Base-by-base conservation (phyloP, 305 asterid species). In the Caryopteris hybrid region DNA sequence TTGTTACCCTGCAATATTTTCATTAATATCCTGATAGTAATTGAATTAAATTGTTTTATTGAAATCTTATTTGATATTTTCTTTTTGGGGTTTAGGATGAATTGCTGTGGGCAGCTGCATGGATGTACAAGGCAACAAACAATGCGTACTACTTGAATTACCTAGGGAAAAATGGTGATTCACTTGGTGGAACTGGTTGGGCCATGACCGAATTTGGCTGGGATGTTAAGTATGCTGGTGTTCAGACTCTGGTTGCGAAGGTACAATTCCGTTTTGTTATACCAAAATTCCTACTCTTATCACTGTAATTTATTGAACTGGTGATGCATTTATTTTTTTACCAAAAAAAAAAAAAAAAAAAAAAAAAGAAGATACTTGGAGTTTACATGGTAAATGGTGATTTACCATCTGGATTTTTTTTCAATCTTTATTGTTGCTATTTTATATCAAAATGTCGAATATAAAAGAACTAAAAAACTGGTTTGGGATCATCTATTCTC, bases 191-290 rank as follows among this genome's bases (percentile, higher is more conserved):
- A 33, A 95, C 99, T 52, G 97, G 88, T 34, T 95, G 99, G 99
- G 84, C 88, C 59, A 92, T 95, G 98, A 85, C 95, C 42, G 99
- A 95, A 72, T 95, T 95, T 59, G 95, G 99, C 0, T 95, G 99
- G 99, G 99, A 95, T 66, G 99, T 95, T 6, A 95, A 95, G 63
- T 95, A 95, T 71, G 94, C 99, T 29, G 99, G 99, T 68, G 99
- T 88, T 42, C 99, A 95, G 68, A 83, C 95, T 41, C 86, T 95
- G 22, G 98, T 92, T 50, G 87, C 99, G 11, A 80, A 95, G 98
- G 99, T 91, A 78, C 2, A 23, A 17, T 12, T 4, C 25, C 27
- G 1, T 31, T 31, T 31, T 3, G 4, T 31, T 31, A 1, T 4
- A 31, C 5, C n/a, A n/a, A n/a, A n/a, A n/a, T n/a, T n/a, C n/a